These are phyloP conservation scores for Lachancea waltii DNA, from an alignment of 805 yeast genomes.

Conservation along the genomic window DNA sequence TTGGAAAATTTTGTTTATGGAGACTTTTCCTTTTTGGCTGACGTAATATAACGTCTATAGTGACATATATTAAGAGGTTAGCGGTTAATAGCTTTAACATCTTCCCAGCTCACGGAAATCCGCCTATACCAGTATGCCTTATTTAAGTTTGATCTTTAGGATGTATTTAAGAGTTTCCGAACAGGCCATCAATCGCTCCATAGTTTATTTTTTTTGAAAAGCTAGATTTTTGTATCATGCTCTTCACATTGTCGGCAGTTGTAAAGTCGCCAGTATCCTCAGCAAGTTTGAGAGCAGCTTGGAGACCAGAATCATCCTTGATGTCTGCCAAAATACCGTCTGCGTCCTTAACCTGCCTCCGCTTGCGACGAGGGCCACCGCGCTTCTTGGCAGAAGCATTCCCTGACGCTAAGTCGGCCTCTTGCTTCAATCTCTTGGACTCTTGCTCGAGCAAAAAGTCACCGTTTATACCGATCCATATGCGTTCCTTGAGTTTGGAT, in stretches of 20 bases:
- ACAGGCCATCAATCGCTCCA: conserved; percentile 58
- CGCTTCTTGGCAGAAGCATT: conserved; percentile 50
- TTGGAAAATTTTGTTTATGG: conserved; percentile 8
- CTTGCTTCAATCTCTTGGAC: conserved; percentile 69
- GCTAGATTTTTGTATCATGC: conserved; percentile 65
- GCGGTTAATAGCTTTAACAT: not conserved
- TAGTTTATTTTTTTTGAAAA: conserved; percentile 89
- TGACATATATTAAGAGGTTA: not conserved
- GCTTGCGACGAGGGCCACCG: conserved; percentile 31
- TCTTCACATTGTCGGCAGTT: conserved; percentile 76
- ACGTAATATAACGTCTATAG: no score
- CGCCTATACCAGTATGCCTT: no score
- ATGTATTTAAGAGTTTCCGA: conserved; percentile 16
- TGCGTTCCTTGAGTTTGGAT: conserved; percentile 62
- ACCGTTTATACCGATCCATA: conserved; percentile 87
- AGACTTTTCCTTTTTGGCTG: not conserved
- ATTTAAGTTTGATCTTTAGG: not conserved
- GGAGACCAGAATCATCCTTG: conserved; percentile 32
- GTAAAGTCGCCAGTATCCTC: conserved; percentile 36
- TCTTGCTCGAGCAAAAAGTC: conserved; percentile 85
- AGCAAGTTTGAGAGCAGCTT: conserved; percentile 37
- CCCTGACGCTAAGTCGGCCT: conserved; percentile 84
- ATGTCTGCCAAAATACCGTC: conserved; percentile 32
- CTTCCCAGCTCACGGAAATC: not conserved
- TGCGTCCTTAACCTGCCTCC: conserved; percentile 24